Evolutionary conservation across 768 basidiomycete genomes (phyloP).

Genomic region (Pleurotus ostreatus): DNA sequence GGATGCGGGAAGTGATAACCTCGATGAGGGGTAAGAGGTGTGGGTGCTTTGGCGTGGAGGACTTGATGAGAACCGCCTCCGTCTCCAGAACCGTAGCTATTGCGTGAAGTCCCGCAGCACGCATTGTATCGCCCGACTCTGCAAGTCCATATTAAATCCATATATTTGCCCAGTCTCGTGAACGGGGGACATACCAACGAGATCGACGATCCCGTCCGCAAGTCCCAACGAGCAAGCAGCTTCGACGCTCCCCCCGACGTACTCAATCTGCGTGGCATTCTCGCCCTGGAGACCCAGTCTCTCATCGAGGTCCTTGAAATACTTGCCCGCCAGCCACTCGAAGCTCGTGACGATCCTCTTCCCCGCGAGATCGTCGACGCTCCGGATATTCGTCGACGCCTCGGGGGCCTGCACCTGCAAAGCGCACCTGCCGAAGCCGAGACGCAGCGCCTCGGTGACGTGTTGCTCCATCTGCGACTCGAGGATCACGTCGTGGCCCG

Average conservation of each 20-base stretch:
- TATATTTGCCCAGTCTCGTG: too few relatives aligned
- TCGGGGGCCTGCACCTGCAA: slow-evolving; percentile 93
- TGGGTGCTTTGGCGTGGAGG: slow-evolving; percentile 57
- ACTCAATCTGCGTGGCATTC: slow-evolving; percentile 78
- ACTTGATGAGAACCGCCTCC: slow-evolving; percentile 90
- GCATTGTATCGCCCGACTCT: slow-evolving; percentile 99
- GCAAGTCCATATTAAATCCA: slow-evolving; percentile 5
- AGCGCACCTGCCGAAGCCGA: slow-evolving; percentile 91
- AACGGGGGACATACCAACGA: slow-evolving; percentile 68
- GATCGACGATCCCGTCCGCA: slow-evolving; percentile 97
- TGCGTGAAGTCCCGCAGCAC: slow-evolving; percentile 91
- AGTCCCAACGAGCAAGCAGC: slow-evolving; percentile 95
- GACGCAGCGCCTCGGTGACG: slow-evolving; percentile 74
- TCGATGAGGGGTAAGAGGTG: slow-evolving; percentile 65
- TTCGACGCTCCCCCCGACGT: slow-evolving; percentile 97
- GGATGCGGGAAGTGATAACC: slow-evolving; percentile 81
- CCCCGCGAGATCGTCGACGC: slow-evolving; percentile 77
- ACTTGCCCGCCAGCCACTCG: slow-evolving; percentile 78
- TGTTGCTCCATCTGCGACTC: slow-evolving; percentile 80
- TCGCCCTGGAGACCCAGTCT: slow-evolving; percentile 47
- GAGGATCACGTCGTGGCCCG: slow-evolving; percentile 95
- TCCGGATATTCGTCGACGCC: slow-evolving; percentile 53
- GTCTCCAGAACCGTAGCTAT: slow-evolving; percentile 85
- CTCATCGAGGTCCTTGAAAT: slow-evolving; percentile 68
- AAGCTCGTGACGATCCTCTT: slow-evolving; percentile 95